These are phyloP conservation scores for Apium graveolens DNA, from an alignment of 129 eudicot species.

Conservation along the genomic window DNA sequence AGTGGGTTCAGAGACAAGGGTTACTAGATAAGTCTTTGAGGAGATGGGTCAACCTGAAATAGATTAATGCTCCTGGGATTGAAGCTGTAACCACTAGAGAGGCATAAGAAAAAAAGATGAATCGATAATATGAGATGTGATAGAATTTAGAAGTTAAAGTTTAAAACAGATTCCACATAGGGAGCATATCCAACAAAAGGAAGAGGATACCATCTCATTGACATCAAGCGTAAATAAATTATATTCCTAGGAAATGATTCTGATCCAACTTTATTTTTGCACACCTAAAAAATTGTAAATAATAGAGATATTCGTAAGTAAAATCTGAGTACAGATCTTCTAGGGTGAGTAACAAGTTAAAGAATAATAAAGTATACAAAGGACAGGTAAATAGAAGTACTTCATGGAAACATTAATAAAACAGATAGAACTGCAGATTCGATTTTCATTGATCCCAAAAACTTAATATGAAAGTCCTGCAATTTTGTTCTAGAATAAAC, in stretches of 20 bases:
- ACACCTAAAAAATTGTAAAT: background rate
- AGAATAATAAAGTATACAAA: background rate
- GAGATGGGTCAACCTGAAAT: no score
- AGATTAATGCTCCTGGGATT: no score
- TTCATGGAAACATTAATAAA: background rate
- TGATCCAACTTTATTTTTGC: background rate
- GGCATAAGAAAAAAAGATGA: no score
- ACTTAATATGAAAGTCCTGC: background rate
- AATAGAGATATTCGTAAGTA: background rate
- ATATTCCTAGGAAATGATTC: background rate
- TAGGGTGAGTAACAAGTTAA: background rate
- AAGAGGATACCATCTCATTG: no score
- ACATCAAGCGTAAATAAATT: no score
- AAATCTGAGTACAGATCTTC: background rate
- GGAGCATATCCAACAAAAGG: no score
- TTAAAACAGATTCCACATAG: no score
- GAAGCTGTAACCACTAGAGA: no score
- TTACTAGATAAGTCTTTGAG: no score
- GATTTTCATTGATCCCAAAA: background rate
- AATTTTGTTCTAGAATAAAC: background rate
- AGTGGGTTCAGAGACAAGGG: no score
- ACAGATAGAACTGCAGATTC: slow-evolving; percentile 2
- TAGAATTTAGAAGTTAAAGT: no score
- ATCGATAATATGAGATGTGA: no score
- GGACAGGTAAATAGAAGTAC: background rate